These are phyloP conservation scores for Galerina sulciceps DNA, from an alignment of 768 basidiomycete species.

Conservation along the genomic window DNA sequence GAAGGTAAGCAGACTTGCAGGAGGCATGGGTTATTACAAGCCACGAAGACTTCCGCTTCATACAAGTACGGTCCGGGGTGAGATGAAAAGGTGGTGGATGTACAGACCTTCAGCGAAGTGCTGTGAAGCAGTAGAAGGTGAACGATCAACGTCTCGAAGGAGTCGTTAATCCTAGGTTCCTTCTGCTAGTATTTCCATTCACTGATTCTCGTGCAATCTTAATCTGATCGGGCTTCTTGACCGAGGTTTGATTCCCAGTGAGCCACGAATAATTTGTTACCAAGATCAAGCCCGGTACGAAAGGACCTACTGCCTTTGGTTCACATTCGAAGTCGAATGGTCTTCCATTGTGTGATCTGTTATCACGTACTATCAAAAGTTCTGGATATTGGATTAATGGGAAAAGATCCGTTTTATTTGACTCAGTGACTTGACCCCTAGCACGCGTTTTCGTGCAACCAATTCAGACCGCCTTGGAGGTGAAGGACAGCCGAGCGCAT, in stretches of 20 bases:
- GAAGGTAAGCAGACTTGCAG: neutral
- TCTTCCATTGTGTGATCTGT: neutral
- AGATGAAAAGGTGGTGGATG: no score
- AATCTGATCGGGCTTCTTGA: constrained; percentile 16
- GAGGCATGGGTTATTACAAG: no score
- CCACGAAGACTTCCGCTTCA: no score
- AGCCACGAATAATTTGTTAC: neutral
- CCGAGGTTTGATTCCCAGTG: neutral
- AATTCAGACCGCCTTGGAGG: no score
- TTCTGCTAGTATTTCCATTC: neutral
- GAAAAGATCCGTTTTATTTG: neutral
- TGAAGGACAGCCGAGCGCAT: no score
- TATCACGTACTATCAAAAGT: constrained; percentile 10
- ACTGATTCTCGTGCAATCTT: neutral
- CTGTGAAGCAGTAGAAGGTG: neutral
- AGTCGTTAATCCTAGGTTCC: neutral
- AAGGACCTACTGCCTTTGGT: constrained; percentile 14
- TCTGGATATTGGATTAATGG: neutral
- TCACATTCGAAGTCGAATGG: constrained; percentile 5
- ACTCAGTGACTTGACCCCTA: neutral
- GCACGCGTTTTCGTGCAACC: neutral
- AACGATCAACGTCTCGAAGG: constrained; percentile 4
- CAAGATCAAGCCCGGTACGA: constrained; percentile 23
- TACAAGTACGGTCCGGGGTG: no score
- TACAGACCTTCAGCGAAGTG: neutral